Conservation (phyloP, 768 basidiomycete species). For the Suillus bovinus region DNA sequence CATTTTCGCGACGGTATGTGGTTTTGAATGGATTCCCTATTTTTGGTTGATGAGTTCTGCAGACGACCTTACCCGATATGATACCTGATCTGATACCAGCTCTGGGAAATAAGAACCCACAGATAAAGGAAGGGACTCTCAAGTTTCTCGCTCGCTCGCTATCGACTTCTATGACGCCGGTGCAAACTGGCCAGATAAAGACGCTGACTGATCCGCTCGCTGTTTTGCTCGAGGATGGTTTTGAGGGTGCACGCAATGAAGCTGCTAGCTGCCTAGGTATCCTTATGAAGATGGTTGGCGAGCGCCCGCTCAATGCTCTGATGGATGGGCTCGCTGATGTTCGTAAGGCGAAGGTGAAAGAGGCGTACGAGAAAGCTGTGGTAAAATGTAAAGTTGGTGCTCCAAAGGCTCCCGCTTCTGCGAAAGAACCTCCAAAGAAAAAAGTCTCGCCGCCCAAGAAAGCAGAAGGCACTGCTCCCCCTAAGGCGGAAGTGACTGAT, state of each 20-base stretch:
- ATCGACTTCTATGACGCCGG: constrained; percentile 63
- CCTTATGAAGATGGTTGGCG: constrained; percentile 96
- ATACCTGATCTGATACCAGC: constrained; percentile 79
- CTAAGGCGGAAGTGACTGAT: constrained; percentile 20
- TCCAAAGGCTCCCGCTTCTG: constrained; percentile 36
- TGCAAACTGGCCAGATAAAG: constrained; percentile 78
- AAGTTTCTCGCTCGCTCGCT: constrained; percentile 85
- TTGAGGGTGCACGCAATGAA: constrained; percentile 85
- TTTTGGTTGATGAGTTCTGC: constrained; percentile 14
- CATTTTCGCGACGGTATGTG: constrained; percentile 75
- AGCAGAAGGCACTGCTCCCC: constrained; percentile 13
- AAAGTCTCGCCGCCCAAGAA: constrained; percentile 32
- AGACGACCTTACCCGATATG: constrained; percentile 82
- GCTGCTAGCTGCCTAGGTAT: constrained; percentile 88
- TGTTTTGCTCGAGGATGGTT: constrained; percentile 79
- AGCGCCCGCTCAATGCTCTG: constrained; percentile 83
- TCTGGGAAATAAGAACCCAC: constrained; percentile 90
- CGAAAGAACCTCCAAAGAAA: constrained; percentile 40
- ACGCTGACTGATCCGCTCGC: constrained; percentile 76
- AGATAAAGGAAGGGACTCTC: constrained; percentile 91
- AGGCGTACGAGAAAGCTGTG: constrained; percentile 88
- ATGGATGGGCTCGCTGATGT: constrained; percentile 87
- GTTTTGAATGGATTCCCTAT: constrained; percentile 9
- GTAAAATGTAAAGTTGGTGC: constrained; percentile 82
- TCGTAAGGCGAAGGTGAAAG: constrained; percentile 89